Base-by-base conservation (phyloP, 140 eudicot genomes). In the Oenanthe javanica region DNA sequence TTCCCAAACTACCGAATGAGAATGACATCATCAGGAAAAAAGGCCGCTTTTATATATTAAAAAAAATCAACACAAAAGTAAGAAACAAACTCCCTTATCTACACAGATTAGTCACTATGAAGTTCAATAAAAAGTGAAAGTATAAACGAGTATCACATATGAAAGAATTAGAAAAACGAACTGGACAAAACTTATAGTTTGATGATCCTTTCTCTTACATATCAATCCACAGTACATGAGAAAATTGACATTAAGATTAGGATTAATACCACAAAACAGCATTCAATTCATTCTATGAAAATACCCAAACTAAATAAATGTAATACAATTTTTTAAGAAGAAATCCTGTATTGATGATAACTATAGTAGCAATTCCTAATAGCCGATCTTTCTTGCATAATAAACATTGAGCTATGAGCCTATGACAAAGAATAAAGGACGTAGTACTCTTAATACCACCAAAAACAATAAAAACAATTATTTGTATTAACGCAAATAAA, bases 1-100 rank as follows among this genome's bases (percentile, higher is more conserved):
- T 92, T 92, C 81, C 99, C 99, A 82, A 95, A 95, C 99, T 95
- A 94, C 88, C 91, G 84, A 9, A 61, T 23, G 6, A 61, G 55
- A 72, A 40, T 46, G 23, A 13, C 15, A 61, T 9, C 14, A 2
- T 61, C 27, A 61, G 9, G 3, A n/a, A 9, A 9, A n/a, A 23
- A 61, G 36, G 5, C 15, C 38, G 8, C 6, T 43, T 43, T 43
- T 5, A 43, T 43, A n/a, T 21, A 61, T n/a, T n/a, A n/a, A 21
- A 59, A 6, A 21, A 0, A 21, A 61, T 8, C 31, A 2, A 7
- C 1, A 3, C 4, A 9, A 9, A n/a, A n/a, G 31, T 59, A 59
- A 18, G 15, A n/a, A 61, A 23, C 9, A 54, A 16, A 59, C 69
- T 19, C 13, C n/a, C n/a, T 1, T 5, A 57, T 9, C 31, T 54